Evolutionary conservation across 2,329 filamentous ascomycete species (phyloP).

Genomic region (Nothophoma quercina): DNA sequence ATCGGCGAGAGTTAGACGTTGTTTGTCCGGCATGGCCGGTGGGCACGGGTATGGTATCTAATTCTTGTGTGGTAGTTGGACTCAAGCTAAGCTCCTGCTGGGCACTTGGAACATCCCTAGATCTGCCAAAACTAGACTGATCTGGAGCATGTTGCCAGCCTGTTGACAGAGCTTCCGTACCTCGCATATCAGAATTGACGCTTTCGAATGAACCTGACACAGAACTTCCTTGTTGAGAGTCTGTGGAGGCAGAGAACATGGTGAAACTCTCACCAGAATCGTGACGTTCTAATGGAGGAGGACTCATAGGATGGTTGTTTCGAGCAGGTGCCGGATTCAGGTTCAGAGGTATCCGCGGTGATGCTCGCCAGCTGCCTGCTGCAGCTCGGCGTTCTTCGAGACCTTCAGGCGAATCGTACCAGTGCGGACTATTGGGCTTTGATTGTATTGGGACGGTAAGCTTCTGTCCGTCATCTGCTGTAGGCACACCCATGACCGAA

Average conservation of each 20-base stretch:
- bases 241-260: constrained; percentile 70
- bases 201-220: constrained; percentile 60
- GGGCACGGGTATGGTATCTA: constrained; percentile 37
- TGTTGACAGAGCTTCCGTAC: constrained; percentile 37
- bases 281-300: constrained; percentile 55
- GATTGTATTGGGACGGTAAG: constrained; percentile 14
- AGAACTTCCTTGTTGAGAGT: constrained; percentile 62
- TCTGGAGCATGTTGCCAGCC: constrained; percentile 35
- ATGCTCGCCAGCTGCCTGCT: constrained; percentile 56
- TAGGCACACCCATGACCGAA: constrained; percentile 26
- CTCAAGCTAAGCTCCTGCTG: constrained; percentile 22
- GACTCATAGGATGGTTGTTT: constrained; percentile 44
- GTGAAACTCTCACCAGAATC: constrained; percentile 69
- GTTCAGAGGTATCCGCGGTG: constrained; percentile 59
- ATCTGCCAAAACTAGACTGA: constrained; percentile 46
- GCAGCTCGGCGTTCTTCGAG: constrained; percentile 49
- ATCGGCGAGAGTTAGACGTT: too few relatives aligned
- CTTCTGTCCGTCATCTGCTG: background rate
- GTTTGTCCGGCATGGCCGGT: constrained; percentile 1
- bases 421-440: constrained; percentile 41
- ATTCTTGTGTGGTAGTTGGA: constrained; percentile 35
- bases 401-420: constrained; percentile 45
- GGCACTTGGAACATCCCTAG: constrained; percentile 8
- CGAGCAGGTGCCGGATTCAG: constrained; percentile 54
- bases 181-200: constrained; percentile 33